A percentile compares a stretch with the other conserved stretches of the same genome.
phyloP scores from a whole-genome alignment of 2,329 filamentous ascomycete species.

The Ascochyta pisi region DNA sequence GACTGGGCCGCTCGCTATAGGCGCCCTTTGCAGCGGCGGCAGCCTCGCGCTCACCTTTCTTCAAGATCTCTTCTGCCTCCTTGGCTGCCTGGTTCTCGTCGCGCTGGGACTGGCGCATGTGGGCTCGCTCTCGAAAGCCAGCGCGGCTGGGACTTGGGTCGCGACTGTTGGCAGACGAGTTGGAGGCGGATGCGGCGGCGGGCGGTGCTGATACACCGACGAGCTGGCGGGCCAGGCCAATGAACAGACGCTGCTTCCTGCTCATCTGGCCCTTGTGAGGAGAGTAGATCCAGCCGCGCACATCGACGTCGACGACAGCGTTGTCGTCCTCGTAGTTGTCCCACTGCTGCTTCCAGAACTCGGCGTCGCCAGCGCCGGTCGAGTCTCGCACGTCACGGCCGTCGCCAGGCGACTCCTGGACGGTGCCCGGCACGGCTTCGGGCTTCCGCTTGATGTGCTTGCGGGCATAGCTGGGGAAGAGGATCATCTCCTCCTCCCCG shows the following conservation, averaged over 20 bases:
- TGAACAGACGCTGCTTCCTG: conserved; percentile 82
- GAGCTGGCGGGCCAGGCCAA: conserved; percentile 84
- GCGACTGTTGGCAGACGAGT: conserved; percentile 52
- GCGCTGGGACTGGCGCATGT: conserved; percentile 59
- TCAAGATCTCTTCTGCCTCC: conserved; percentile 79
- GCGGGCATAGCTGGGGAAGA: conserved; percentile 94
- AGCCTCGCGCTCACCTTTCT: conserved; percentile 73
- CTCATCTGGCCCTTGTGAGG: conserved; percentile 86
- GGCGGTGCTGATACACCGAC: conserved; percentile 81
- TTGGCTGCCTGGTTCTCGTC: conserved; percentile 73
- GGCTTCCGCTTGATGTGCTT: conserved; percentile 64
- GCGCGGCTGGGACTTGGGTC: conserved; percentile 52
- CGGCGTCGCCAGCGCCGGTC: conserved; percentile 64
- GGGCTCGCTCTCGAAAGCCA: conserved; percentile 44
- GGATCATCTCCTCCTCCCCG: conserved; percentile 88
- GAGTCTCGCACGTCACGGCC: conserved; percentile 54
- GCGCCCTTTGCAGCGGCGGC: conserved; percentile 72
- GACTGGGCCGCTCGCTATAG: conserved; percentile 71
- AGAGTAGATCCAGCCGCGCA: conserved; percentile 92
- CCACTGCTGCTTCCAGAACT: conserved; percentile 82
- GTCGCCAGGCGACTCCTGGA: conserved; percentile 49
- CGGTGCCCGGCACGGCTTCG: conserved; percentile 45
- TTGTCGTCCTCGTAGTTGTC: conserved; percentile 80
- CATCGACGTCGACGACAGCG: conserved; percentile 90
- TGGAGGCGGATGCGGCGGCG: conserved; percentile 48